These are phyloP conservation scores for Nepenthes gracilis DNA, from an alignment of 148 eudicot genomes.

Conservation along the genomic window DNA sequence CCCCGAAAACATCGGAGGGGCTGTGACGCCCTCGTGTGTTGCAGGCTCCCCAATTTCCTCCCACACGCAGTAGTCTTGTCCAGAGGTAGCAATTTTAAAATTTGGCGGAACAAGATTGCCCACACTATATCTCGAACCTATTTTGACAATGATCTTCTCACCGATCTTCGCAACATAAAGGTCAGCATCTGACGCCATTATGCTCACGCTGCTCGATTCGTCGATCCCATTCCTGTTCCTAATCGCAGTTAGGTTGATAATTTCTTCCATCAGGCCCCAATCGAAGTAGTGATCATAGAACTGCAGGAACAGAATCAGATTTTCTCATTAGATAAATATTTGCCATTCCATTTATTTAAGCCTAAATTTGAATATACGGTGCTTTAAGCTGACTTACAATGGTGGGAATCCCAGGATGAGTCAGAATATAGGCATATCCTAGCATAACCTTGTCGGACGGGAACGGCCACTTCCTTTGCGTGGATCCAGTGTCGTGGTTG, in stretches of 20 bases:
- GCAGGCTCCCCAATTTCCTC: no score
- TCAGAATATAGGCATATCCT: constrained; percentile 52
- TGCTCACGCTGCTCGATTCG: constrained; percentile 27
- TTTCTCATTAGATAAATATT: no score
- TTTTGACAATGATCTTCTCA: not conserved
- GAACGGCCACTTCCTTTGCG: constrained; percentile 42
- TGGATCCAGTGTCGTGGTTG: constrained; percentile 43
- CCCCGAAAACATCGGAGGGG: no score
- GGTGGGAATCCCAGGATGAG: constrained; percentile 45
- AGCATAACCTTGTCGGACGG: constrained; percentile 45
- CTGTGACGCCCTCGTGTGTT: no score
- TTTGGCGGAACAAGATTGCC: no score
- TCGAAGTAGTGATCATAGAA: constrained; percentile 45
- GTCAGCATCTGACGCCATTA: constrained; percentile 40
- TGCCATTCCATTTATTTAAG: no score
- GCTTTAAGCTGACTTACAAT: constrained; percentile 12
- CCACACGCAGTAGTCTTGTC: not conserved
- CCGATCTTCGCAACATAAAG: constrained; percentile 33
- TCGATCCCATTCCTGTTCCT: constrained; percentile 33
- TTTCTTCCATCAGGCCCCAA: constrained; percentile 34
- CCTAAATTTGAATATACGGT: no score
- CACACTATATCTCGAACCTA: not conserved
- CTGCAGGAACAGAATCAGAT: constrained; percentile 1
- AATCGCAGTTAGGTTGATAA: constrained; percentile 18
- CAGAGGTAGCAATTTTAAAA: no score